Conservation (phyloP, 1,139 yeast species). For the Yarrowia galli region DNA sequence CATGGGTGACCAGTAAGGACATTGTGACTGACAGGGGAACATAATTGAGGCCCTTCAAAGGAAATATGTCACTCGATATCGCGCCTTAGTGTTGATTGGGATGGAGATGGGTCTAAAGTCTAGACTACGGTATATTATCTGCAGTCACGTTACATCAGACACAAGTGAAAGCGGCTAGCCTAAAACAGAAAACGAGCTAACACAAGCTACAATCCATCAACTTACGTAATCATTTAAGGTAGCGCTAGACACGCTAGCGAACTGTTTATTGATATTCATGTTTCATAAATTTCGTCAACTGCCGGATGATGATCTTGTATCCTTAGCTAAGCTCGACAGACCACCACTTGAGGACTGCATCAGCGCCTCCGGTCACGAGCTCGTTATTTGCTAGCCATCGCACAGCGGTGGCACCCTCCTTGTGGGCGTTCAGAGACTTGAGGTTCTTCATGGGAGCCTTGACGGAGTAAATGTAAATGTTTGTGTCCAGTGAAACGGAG, state of each 20-base stretch:
- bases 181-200: too few species aligned
- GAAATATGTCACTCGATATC: too few species aligned
- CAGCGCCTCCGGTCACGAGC: conserved; percentile 78
- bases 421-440: conserved; percentile 81
- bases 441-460: conserved; percentile 77
- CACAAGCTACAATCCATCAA: too few species aligned
- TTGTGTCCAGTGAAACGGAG: conserved; percentile 85
- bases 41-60: too few species aligned
- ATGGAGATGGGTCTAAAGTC: too few species aligned
- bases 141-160: too few species aligned
- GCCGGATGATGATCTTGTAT: too few species aligned
- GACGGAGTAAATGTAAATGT: conserved; percentile 79
- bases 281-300: neutral
- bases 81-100: neutral
- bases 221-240: too few species aligned
- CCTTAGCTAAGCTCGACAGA: conserved; percentile 43
- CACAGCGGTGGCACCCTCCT: conserved; percentile 80
- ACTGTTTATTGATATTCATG: neutral
- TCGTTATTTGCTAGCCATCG: conserved; percentile 64
- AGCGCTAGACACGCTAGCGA: too few species aligned
- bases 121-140: too few species aligned
- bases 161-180: too few species aligned
- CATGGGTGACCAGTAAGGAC: conserved; percentile 42
- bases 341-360: conserved; percentile 85
- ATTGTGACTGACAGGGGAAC: neutral